A percentile compares a stretch with the other conserved stretches of the same genome.
These are phyloP conservation scores for Epichloe typhina DNA, from an alignment of 2,329 filamentous ascomycete species.

Conservation along the genomic window DNA sequence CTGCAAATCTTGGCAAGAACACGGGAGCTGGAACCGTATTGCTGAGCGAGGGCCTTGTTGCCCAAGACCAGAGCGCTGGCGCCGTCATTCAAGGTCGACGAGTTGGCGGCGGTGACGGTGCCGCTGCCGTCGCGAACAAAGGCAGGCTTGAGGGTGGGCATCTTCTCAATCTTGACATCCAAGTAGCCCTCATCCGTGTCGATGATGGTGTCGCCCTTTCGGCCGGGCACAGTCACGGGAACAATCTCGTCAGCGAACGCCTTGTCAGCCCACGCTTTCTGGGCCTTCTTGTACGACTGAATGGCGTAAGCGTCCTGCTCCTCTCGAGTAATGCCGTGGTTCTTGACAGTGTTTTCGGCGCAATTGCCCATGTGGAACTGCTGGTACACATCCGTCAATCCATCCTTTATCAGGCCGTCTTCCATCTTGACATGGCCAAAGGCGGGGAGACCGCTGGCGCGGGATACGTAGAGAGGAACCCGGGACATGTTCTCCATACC, in stretches of 20 bases:
- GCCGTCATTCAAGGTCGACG: constrained; percentile 88
- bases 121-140: constrained; percentile 78
- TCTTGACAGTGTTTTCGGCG: constrained; percentile 88
- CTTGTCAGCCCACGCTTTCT: constrained; percentile 73
- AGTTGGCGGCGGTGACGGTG: constrained; percentile 89
- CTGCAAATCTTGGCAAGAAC: constrained; percentile 80
- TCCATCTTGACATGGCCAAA: constrained; percentile 83
- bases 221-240: constrained; percentile 71
- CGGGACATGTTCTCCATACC: constrained; percentile 98
- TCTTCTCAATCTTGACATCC: constrained; percentile 75
- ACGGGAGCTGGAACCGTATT: constrained; percentile 65
- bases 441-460: constrained; percentile 70
- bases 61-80: constrained; percentile 80
- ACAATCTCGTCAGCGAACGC: constrained; percentile 83
- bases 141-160: constrained; percentile 76
- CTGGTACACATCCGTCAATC: constrained; percentile 91
- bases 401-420: constrained; percentile 89
- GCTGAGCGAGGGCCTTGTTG: constrained; percentile 64
- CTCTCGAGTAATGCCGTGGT: constrained; percentile 64
- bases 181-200: constrained; percentile 81
- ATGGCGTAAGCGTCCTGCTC: constrained; percentile 89
- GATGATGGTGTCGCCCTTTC: constrained; percentile 71
- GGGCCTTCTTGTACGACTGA: constrained; percentile 75
- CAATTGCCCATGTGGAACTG: constrained; percentile 98
- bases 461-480: constrained; percentile 79